A percentile compares a stretch with the other conserved stretches of the same genome.
phyloP scores from a whole-genome alignment of 1,284 basidiomycete species.

The Neonothopanus nambi region DNA sequence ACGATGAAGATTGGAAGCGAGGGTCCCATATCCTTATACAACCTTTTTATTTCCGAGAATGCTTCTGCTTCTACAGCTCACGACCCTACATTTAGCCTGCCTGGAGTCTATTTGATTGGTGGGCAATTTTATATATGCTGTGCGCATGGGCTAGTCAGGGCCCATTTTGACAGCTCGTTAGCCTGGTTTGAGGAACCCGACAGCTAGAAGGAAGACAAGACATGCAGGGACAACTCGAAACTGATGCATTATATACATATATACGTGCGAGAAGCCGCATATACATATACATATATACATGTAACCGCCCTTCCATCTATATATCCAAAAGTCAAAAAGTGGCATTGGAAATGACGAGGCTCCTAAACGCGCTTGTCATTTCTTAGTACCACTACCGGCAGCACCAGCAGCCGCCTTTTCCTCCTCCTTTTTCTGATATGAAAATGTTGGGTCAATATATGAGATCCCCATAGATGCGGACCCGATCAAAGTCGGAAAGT shows the following conservation, averaged over 20 bases:
- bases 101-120: background rate
- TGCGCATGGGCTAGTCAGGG: too few relatives aligned
- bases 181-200: background rate
- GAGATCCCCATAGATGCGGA: background rate
- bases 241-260: too few relatives aligned
- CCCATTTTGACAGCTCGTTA: background rate
- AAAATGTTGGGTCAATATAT: too few relatives aligned
- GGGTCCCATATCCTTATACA: too few relatives aligned
- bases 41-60: background rate
- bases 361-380: conserved; percentile 34
- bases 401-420: conserved; percentile 43
- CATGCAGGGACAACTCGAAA: background rate
- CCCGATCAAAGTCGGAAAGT: conserved; percentile 7
- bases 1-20: too few relatives aligned
- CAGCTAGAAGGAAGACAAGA: background rate
- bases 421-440: conserved; percentile 61
- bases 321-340: too few relatives aligned
- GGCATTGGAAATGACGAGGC: too few relatives aligned
- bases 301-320: background rate
- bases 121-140: too few relatives aligned
- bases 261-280: too few relatives aligned
- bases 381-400: conserved; percentile 33
- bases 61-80: conserved; percentile 2
- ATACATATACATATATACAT: background rate
- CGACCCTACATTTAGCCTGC: conserved; percentile 3